Conservation (phyloP, 768 basidiomycete species). For the Rhizopogon vulgaris region DNA sequence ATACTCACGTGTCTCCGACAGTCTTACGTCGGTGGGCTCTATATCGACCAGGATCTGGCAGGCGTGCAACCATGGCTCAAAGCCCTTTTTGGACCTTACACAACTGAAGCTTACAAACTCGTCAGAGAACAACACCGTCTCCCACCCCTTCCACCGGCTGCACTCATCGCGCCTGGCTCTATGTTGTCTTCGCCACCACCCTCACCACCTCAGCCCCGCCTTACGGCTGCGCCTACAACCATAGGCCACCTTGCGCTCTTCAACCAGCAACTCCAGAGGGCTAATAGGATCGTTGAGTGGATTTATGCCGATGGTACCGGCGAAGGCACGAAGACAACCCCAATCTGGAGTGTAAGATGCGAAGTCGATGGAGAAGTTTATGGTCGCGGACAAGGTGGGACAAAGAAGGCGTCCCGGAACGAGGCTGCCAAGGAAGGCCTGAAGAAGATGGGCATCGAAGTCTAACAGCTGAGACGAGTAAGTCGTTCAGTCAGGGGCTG, state of each 20-base stretch:
- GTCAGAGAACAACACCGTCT: slow-evolving; percentile 67
- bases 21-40: slow-evolving; percentile 80
- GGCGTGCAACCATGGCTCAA: slow-evolving; percentile 54
- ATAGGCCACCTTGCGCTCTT: slow-evolving; percentile 72
- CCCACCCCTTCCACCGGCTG: slow-evolving; percentile 32
- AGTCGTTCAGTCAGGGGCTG: slow-evolving; percentile 14
- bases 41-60: slow-evolving; percentile 59
- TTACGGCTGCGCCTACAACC: slow-evolving; percentile 20
- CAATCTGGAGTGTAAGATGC: slow-evolving; percentile 67
- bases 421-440: slow-evolving; percentile 78
- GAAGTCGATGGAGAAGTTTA: slow-evolving; percentile 53
- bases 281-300: slow-evolving; percentile 61
- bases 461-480: slow-evolving; percentile 20
- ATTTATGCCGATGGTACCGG: slow-evolving; percentile 45
- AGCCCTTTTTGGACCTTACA: slow-evolving; percentile 58
- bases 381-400: slow-evolving; percentile 62
- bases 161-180: slow-evolving; percentile 1
- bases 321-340: slow-evolving; percentile 56
- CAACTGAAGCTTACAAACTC: slow-evolving; percentile 51
- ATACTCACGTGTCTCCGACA: slow-evolving; percentile 18
- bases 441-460: slow-evolving; percentile 48
- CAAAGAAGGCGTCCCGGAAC: slow-evolving; percentile 75
- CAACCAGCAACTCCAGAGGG: slow-evolving; percentile 69
- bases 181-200: slow-evolving; percentile 1
- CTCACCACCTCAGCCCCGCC: slow-evolving; percentile 8